A percentile compares a stretch with the other conserved stretches of the same genome.
phyloP scores from a whole-genome alignment of 163 green algal genomes.

The Scenedesmus sp. region DNA sequence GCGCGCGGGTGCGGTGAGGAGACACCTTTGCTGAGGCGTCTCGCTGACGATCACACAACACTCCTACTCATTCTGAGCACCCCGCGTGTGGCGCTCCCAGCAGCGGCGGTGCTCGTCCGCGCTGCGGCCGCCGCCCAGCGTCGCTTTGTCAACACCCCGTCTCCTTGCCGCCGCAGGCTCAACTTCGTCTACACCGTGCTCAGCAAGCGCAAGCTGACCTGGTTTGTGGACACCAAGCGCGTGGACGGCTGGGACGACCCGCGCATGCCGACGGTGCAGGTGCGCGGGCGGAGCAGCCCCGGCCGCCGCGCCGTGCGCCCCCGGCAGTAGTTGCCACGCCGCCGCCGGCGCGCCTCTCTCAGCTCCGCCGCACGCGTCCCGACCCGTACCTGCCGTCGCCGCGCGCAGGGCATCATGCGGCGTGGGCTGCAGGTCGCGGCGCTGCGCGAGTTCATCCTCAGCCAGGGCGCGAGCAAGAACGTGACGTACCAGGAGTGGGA shows the following conservation, averaged over 20 bases:
- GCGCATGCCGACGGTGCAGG: conserved; percentile 97
- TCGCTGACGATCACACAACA: conserved; percentile 35
- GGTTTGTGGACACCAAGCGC: conserved; percentile 83
- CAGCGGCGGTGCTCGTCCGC: background rate
- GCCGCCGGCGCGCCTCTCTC: too few relatives aligned
- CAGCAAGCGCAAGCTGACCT: conserved; percentile 97
- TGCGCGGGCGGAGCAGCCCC: too few relatives aligned
- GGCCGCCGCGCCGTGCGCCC: too few relatives aligned
- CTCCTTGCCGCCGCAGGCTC: conserved; percentile 63
- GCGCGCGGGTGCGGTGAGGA: conserved; percentile 35
- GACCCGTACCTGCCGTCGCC: too few relatives aligned
- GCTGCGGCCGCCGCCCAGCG: background rate
- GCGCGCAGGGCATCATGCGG: conserved; percentile 77
- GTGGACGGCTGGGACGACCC: conserved; percentile 96
- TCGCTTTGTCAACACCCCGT: background rate
- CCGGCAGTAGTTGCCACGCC: too few relatives aligned
- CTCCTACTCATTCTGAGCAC: conserved; percentile 51
- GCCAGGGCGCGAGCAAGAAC: conserved; percentile 86
- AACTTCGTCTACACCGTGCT: conserved; percentile 98
- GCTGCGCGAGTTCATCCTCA: conserved; percentile 79
- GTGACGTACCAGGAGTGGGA: conserved; percentile 96
- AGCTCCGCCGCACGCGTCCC: too few relatives aligned
- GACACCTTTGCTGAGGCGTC: conserved; percentile 7
- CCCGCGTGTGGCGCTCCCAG: background rate
- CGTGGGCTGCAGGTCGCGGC: conserved; percentile 79